Conservation (phyloP, 2,329 filamentous ascomycete genomes). For the Pleurostoma richardsiae region DNA sequence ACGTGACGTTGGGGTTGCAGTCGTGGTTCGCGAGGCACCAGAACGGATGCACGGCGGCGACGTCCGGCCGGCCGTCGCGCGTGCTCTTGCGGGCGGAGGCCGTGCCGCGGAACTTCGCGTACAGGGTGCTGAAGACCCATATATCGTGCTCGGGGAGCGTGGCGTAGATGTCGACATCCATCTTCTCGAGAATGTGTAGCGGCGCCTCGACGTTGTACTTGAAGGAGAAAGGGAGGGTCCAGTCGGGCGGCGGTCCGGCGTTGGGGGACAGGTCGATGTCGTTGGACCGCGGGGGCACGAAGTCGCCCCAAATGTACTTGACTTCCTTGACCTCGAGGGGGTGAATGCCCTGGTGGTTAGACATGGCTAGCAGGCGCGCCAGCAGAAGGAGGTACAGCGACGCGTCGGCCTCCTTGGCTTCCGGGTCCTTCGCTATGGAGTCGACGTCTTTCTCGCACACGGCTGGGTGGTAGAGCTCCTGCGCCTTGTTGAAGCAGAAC, state of each 20-base stretch:
- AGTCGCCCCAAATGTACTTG: constrained; percentile 67
- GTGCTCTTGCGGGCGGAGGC: constrained; percentile 78
- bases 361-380: constrained; percentile 58
- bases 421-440: constrained; percentile 58
- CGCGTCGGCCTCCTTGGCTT: constrained; percentile 53
- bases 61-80: constrained; percentile 77
- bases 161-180: constrained; percentile 74
- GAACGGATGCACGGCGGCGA: constrained; percentile 87
- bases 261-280: constrained; percentile 49
- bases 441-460: constrained; percentile 64
- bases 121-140: constrained; percentile 88
- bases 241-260: constrained; percentile 52
- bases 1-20: constrained; percentile 89
- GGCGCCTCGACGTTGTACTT: constrained; percentile 69
- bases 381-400: constrained; percentile 60
- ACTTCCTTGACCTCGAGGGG: constrained; percentile 60
- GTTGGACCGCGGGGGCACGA: constrained; percentile 47
- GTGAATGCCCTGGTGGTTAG: constrained; percentile 53
- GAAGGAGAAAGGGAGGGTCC: constrained; percentile 75
- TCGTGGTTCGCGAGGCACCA: constrained; percentile 98
- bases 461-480: constrained; percentile 57
- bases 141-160: constrained; percentile 56
- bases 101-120: constrained; percentile 88
- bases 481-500: constrained; percentile 52
- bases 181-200: constrained; percentile 74